Evolutionary conservation across 2,329 filamentous ascomycete genomes (phyloP), one percentile per base, ranked within the genome.

Genomic region (Aspergillus brunneoviolaceus): DNA sequence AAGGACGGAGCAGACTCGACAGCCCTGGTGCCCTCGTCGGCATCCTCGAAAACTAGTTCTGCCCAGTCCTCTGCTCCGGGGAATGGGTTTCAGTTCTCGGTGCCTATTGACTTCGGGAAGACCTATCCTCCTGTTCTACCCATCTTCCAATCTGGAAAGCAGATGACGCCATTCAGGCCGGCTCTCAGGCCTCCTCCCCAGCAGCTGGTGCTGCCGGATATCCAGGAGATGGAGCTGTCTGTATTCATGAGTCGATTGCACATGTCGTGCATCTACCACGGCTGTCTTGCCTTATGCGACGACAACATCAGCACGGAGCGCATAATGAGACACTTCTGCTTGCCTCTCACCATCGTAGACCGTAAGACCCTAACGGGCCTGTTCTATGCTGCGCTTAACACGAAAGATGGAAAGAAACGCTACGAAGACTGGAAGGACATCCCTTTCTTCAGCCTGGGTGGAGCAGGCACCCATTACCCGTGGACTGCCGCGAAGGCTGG

Each of bases 401-500:
- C 62, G 7, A 61, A 62, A 31, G 49, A 66, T 6, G 64, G 51
- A 16, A 62, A 59, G 19, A 64, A 56, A 23, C 56, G 50, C 19
- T 31, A 69, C 5, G 62, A 67, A 10, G 62, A 62, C 52, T 69
- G 67, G 64, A 61, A 63, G 9, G 60, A 64, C n/a, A 57, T 70
- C 11, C 67, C 67, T 2, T 66, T 69, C n/a, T 70, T 68, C 55
- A 60, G 60, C n/a, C 55, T 70, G 2, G 67, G 67, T 7, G 60
- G 67, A 19, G 67, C 67, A 12, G 68, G 68, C 25, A 68, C 66
- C 21, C 68, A 70, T 50, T 69, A 69, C 49, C 59, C 63, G 9
- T 61, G 63, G 45, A 57, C 52, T 19, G 19, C 29, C 42, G 27
- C n/a, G 39, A 53, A 53, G 48, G 9, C 48, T 33, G 29, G 51